Evolutionary conservation across 331 rosid species (phyloP).

Genomic region (Arachis monticola): DNA sequence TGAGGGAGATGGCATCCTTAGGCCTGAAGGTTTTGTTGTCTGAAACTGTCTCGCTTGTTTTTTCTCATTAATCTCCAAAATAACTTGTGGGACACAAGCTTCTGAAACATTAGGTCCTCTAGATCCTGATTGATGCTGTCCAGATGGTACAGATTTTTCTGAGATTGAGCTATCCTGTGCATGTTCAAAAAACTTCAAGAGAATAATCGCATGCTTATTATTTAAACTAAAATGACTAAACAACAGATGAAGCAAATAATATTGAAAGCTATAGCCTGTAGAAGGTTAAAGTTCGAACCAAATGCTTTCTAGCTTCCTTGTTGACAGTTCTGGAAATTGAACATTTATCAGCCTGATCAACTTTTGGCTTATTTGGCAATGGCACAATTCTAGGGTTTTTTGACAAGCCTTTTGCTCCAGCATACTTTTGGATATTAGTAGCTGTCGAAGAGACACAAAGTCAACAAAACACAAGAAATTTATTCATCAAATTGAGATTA

Average conservation of each 20-base stretch:
- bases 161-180: constrained; percentile 59
- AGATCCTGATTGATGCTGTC: constrained; percentile 32
- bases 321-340: constrained; percentile 51
- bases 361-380: constrained; percentile 44
- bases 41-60: constrained; percentile 45
- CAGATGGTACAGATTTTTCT: constrained; percentile 39
- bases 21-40: constrained; percentile 73
- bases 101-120: constrained; percentile 48
- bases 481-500: constrained; percentile 21
- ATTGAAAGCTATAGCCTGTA: constrained; percentile 29
- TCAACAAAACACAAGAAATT: constrained; percentile 26
- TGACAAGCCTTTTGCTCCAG: constrained; percentile 40
- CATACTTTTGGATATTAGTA: constrained; percentile 45
- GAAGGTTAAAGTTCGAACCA: constrained; percentile 59
- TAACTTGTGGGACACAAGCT: constrained; percentile 45
- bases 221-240: constrained; percentile 29
- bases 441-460: constrained; percentile 42
- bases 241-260: constrained; percentile 16
- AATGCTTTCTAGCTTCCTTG: constrained; percentile 55
- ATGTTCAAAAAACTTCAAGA: constrained; percentile 23
- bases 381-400: constrained; percentile 43
- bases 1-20: constrained; percentile 97
- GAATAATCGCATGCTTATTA: constrained; percentile 29
- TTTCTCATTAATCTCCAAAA: constrained; percentile 41
- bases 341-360: constrained; percentile 46